Conservation (phyloP, 78 protist genomes). For the Cavenderia fasciculata region DNA sequence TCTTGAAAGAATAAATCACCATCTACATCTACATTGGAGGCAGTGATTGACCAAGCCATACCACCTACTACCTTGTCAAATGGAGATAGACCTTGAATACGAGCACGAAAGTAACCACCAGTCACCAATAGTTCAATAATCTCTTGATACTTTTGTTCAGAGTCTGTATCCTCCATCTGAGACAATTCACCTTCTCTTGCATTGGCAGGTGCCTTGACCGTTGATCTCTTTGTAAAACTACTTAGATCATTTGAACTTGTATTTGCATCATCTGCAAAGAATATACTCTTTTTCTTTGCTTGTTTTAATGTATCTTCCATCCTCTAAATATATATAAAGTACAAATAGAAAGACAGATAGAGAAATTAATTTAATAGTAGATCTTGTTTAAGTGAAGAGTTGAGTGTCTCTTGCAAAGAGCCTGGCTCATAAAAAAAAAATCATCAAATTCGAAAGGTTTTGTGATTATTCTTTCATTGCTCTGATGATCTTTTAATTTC, state of each 20-base stretch:
- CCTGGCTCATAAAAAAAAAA: no score
- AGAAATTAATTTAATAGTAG: no score
- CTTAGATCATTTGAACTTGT: slow-evolving; percentile 26
- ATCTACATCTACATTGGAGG: slow-evolving; percentile 88
- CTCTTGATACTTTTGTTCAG: slow-evolving; percentile 76
- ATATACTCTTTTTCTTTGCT: slow-evolving; percentile 14
- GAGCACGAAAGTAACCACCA: slow-evolving; percentile 97
- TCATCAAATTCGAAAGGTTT: no score
- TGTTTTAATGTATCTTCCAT: slow-evolving; percentile 5
- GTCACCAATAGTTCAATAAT: slow-evolving; percentile 91
- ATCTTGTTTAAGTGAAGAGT: no score
- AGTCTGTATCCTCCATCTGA: slow-evolving; percentile 70
- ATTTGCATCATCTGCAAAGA: slow-evolving; percentile 36
- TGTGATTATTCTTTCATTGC: no score
- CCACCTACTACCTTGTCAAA: slow-evolving; percentile 97
- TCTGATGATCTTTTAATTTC: no score
- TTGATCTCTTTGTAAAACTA: slow-evolving; percentile 55
- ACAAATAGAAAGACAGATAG: no score
- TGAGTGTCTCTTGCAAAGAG: no score
- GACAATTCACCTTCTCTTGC: slow-evolving; percentile 75
- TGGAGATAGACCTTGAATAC: slow-evolving; percentile 85
- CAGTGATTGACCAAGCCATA: slow-evolving; percentile 93
- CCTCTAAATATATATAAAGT: no score
- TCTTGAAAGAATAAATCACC: slow-evolving; percentile 92
- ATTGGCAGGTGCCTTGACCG: slow-evolving; percentile 63